Percentiles rank a stretch among this genome's conserved stretches.
Conservation (phyloP, 306 rosid species). For the Potentilla sterilis region DNA sequence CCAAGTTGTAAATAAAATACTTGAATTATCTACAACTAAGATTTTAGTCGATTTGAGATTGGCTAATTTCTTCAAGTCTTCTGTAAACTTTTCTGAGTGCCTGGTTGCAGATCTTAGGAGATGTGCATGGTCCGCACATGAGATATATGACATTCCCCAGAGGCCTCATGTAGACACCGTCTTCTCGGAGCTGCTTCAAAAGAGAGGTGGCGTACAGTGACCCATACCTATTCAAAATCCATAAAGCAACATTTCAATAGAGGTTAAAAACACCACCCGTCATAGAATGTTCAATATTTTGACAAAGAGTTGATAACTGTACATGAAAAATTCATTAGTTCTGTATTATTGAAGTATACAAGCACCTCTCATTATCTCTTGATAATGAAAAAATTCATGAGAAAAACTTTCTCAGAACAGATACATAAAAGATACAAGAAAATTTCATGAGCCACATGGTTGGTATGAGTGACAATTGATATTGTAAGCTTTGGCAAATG, state of each 20-base stretch:
- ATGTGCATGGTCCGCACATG: constrained; percentile 89
- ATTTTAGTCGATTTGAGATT: constrained; percentile 19
- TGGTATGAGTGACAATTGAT: neutral
- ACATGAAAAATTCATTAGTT: neutral
- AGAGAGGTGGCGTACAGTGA: constrained; percentile 71
- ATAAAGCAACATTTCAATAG: constrained; percentile 14
- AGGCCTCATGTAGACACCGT: constrained; percentile 77
- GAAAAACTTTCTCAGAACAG: neutral
- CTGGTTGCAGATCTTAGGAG: constrained; percentile 63
- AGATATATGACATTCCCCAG: constrained; percentile 84
- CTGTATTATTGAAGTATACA: neutral
- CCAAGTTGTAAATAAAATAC: neutral
- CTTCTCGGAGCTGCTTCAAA: constrained; percentile 69
- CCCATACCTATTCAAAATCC: constrained; percentile 59
- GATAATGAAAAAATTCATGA: neutral
- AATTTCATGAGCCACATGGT: neutral
- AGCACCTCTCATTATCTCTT: neutral
- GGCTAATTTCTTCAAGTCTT: constrained; percentile 64
- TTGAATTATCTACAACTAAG: neutral
- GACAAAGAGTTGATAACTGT: neutral
- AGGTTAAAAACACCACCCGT: neutral
- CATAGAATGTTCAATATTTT: neutral
- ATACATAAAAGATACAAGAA: neutral
- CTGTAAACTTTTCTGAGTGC: constrained; percentile 56
- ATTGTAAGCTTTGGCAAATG: neutral